Percentiles rank a stretch among this genome's conserved stretches.
These are phyloP conservation scores for Heliamphora pulchella DNA, from an alignment of 179 eudicot genomes.

Conservation along the genomic window DNA sequence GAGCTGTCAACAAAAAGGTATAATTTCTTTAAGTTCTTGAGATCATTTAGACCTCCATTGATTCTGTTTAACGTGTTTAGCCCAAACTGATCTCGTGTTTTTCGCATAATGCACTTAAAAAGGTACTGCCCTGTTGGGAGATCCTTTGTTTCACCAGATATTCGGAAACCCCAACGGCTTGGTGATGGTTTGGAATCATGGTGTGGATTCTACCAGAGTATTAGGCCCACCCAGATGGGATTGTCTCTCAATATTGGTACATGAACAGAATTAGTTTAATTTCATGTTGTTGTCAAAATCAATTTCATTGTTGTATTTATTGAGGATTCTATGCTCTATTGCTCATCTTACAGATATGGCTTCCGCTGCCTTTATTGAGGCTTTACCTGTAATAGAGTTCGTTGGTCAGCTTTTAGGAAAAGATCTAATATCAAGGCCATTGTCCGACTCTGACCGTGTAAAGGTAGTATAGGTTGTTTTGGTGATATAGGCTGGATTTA, in stretches of 20 bases:
- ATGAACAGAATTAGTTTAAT: neutral
- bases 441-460: conserved; percentile 72
- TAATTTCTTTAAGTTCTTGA: neutral
- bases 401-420: conserved; percentile 63
- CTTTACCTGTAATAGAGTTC: conserved; percentile 67
- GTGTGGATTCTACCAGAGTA: conserved; percentile 92
- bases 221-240: conserved; percentile 87
- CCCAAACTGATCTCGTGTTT: neutral
- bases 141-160: conserved; percentile 69
- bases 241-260: conserved; percentile 75
- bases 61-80: neutral
- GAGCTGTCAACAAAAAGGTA: conserved; percentile 57
- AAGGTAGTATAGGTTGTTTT: conserved; percentile 35
- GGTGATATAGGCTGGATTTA: neutral
- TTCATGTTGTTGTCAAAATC: no score
- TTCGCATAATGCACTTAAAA: neutral
- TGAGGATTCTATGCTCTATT: neutral
- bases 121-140: conserved; percentile 66
- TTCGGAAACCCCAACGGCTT: conserved; percentile 63
- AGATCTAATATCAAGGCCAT: conserved; percentile 56
- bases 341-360: conserved; percentile 46
- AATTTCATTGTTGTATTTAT: neutral
- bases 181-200: conserved; percentile 82
- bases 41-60: neutral
- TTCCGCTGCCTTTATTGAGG: conserved; percentile 67